Conservation (phyloP, 192 early-diverging fungal genomes). For the Backusella sp. region DNA sequence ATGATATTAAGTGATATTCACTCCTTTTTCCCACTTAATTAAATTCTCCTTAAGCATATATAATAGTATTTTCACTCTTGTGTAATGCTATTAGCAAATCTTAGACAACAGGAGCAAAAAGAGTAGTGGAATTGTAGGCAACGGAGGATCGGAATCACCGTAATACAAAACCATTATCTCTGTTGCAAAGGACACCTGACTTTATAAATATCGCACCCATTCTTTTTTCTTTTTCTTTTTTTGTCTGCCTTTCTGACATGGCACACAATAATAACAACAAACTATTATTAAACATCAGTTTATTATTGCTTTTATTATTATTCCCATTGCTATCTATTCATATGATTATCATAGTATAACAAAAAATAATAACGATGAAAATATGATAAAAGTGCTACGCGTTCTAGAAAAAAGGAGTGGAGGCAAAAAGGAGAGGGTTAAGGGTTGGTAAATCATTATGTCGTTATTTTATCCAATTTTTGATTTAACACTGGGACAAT, state of each 20-base stretch:
- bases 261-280: not conserved
- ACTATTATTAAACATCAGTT: not conserved
- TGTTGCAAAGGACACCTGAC: not conserved
- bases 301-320: not conserved
- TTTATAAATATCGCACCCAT: not conserved
- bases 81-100: not conserved
- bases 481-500: not conserved
- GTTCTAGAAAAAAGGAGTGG: slow-evolving; percentile 2
- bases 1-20: not conserved
- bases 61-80: not conserved
- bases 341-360: not conserved
- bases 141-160: not conserved
- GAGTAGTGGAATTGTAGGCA: not conserved
- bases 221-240: too few species aligned
- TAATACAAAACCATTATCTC: not conserved
- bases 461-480: not conserved
- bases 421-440: not conserved
- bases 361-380: not conserved
- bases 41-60: not conserved
- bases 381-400: not conserved
- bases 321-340: not conserved
- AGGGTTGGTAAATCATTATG: not conserved
- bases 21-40: not conserved
- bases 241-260: not conserved
- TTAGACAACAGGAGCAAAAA: not conserved